These are phyloP conservation scores for Neurospora sp. DNA, from an alignment of 495 filamentous ascomycete genomes.

Conservation along the genomic window DNA sequence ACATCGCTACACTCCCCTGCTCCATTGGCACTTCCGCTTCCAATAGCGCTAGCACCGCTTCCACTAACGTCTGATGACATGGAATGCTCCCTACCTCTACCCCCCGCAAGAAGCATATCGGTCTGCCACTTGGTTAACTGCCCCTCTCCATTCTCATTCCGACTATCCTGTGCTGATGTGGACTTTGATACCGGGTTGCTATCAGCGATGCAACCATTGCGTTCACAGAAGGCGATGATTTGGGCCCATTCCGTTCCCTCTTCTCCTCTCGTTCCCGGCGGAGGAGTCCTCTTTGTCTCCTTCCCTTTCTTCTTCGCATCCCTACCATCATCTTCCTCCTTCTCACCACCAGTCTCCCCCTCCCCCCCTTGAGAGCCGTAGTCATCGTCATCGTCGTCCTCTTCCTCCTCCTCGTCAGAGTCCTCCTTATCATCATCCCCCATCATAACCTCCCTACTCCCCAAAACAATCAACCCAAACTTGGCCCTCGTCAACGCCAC, in stretches of 20 bases:
- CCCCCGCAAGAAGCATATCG: not conserved
- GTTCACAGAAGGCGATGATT: not conserved
- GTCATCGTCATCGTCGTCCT: not conserved
- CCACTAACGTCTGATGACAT: too few species aligned
- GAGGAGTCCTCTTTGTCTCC: not conserved
- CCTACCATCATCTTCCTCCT: not conserved
- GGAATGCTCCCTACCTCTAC: too few species aligned
- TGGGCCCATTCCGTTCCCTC: not conserved
- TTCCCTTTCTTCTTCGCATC: not conserved
- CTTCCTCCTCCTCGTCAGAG: not conserved
- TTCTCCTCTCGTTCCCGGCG: not conserved
- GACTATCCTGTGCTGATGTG: too few species aligned
- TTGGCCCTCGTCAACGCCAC: constrained; percentile 48
- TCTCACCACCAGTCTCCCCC: too few species aligned
- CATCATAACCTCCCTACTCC: constrained; percentile 34
- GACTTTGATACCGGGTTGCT: not conserved
- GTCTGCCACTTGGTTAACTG: not conserved
- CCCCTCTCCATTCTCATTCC: too few species aligned
- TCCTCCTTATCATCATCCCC: constrained; percentile 14
- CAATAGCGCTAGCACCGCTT: too few species aligned
- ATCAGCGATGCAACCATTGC: not conserved
- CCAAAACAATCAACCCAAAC: constrained; percentile 42
- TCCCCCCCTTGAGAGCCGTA: not conserved
- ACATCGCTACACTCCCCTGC: not conserved
- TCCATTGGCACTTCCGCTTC: not conserved